Percentiles rank a stretch among this genome's conserved stretches.
These are phyloP conservation scores for Fusarium luffae DNA, from an alignment of 2,329 filamentous ascomycete genomes.

Conservation along the genomic window DNA sequence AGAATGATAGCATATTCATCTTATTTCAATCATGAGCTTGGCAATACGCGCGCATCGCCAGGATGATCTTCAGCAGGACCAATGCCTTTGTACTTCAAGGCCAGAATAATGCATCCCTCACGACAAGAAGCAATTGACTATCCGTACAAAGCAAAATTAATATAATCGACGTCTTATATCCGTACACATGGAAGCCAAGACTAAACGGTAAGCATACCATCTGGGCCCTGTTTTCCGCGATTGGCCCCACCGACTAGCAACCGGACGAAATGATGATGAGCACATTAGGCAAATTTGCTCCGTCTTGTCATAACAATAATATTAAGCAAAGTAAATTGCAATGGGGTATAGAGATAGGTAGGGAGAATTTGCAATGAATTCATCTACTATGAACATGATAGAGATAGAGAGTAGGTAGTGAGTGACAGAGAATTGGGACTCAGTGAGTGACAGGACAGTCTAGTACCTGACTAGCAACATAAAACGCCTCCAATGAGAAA, in stretches of 20 bases:
- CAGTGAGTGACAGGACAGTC: constrained; percentile 18
- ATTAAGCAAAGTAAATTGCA: neutral
- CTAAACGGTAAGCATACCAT: neutral
- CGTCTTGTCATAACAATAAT: neutral
- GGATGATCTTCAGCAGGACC: too few species aligned
- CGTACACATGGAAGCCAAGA: neutral
- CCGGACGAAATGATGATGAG: neutral
- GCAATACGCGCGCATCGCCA: too few species aligned
- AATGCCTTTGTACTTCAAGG: too few species aligned
- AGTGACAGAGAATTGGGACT: neutral
- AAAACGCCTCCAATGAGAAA: constrained; percentile 33
- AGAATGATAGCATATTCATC: too few species aligned
- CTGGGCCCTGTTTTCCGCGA: neutral
- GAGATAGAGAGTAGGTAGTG: constrained; percentile 8
- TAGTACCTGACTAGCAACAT: constrained; percentile 32
- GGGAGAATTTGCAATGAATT: neutral
- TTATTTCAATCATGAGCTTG: too few species aligned
- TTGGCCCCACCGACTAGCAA: neutral
- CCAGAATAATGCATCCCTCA: neutral
- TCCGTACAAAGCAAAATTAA: neutral
- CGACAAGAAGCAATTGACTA: too few species aligned
- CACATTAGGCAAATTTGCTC: neutral
- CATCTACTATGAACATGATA: neutral
- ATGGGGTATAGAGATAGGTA: neutral
- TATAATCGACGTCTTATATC: neutral